Evolutionary conservation across 2,329 filamentous ascomycete genomes (phyloP), one percentile per base, ranked within the genome.

Genomic region (Aspergillus pseudotamarii): DNA sequence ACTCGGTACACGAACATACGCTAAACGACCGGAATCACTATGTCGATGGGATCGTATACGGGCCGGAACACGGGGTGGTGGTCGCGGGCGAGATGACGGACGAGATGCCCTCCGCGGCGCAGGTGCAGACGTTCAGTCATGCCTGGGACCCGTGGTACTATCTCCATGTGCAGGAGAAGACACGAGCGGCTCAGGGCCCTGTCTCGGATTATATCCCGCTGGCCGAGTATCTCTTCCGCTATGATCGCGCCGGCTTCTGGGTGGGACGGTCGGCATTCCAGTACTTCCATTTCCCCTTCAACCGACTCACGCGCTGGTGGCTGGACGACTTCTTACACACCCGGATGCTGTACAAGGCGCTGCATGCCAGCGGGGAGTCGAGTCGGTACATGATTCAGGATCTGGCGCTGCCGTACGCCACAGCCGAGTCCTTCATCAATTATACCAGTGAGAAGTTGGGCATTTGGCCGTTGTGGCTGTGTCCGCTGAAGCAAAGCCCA

Each of bases 141-240:
- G 79, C 84, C 0, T 75, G 74, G 6, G 90, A 93, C 67, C 86
- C 88, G 0, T 93, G 90, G 91, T 92, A 91, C 72, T 93, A 92
- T 64, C 78, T 92, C 2, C 89, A 91, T 67, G 89, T 85, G 0
- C 61, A 66, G 50, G 41, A 63, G 10, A 65, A 63, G 65, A 66
- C 65, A 32, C 60, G 63, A 1, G 21, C 43, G 5, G 23, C 36
- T 10, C 61, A 32, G 11, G 32, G 43, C 32, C 64, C 63, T 23
- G 62, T 59, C 30, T 59, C 68, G 19, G 70, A 73, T 34, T 71
- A 69, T 28, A 72, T 79, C 58, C 77, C 77, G 4, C 64, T 78
- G 2, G 67, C 67, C 10, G 75, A 77, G 65, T 79, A 79, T 55
- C 68, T 79, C 23, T 79, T 79, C 68, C 77, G 79, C 6, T 80